phyloP scores from a whole-genome alignment of 306 rosid species.

The apple (Malus domestica) region ASM211411v1 NC_041791.1:28893001-28893500 shows the following conservation, averaged over 20 bases:
- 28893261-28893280: rapidly evolving
- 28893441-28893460: not conserved
- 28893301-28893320: too few relatives aligned
- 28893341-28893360: not conserved
- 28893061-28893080: not conserved
- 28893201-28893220: too few relatives aligned
- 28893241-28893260: too few relatives aligned
- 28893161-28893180: not conserved
- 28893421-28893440: not conserved
- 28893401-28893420: not conserved
- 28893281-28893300: too few relatives aligned
- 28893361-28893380: not conserved
- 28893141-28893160: not conserved
- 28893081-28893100: too few relatives aligned
- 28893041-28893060: too few relatives aligned
- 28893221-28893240: too few relatives aligned
- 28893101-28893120: not conserved
- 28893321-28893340: too few relatives aligned
- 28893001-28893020: not conserved
- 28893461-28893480: not conserved
- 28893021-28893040: not conserved
- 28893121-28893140: not conserved
- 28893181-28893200: not conserved
- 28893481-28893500: not conserved
- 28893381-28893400: not conserved